Conservation (phyloP, 1,139 yeast species). For the Geotrichum macrosporum region DNA sequence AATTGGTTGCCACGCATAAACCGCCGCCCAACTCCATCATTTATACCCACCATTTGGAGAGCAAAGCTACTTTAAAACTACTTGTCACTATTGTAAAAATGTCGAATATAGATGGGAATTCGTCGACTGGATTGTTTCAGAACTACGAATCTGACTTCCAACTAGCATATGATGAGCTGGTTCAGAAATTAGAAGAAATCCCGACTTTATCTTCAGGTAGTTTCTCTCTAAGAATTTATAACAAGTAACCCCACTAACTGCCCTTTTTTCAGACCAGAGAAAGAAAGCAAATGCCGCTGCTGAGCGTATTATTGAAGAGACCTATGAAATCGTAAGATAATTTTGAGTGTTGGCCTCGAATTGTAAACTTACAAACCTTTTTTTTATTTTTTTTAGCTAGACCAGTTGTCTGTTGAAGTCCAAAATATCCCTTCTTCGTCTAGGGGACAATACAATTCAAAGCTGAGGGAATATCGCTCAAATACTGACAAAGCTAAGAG, state of each 20-base stretch:
- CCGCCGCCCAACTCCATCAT: background rate
- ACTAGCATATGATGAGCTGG: slow-evolving; percentile 66
- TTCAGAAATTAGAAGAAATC: slow-evolving; percentile 59
- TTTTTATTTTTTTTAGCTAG: slow-evolving; percentile 45
- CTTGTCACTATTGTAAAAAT: background rate
- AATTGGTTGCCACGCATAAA: background rate
- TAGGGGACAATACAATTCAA: slow-evolving; percentile 64
- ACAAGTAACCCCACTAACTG: background rate
- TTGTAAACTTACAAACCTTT: no score
- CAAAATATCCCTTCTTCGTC: slow-evolving; percentile 71
- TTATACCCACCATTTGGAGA: no score
- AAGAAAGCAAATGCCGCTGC: slow-evolving; percentile 43
- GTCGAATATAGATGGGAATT: slow-evolving; percentile 10
- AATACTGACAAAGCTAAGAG: slow-evolving; percentile 58
- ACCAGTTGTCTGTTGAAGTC: slow-evolving; percentile 76
- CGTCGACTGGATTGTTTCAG: slow-evolving; percentile 50
- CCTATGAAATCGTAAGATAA: slow-evolving; percentile 54
- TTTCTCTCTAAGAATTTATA: slow-evolving; percentile 23
- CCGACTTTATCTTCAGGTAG: slow-evolving; percentile 50
- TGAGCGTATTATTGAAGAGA: slow-evolving; percentile 70
- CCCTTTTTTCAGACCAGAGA: slow-evolving; percentile 28
- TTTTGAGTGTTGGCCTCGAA: no score
- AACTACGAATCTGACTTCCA: slow-evolving; percentile 73
- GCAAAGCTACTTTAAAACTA: background rate
- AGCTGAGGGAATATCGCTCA: slow-evolving; percentile 60